Conservation (phyloP, 441 rosid species). For the Pelargonium myrrhifolium region DNA sequence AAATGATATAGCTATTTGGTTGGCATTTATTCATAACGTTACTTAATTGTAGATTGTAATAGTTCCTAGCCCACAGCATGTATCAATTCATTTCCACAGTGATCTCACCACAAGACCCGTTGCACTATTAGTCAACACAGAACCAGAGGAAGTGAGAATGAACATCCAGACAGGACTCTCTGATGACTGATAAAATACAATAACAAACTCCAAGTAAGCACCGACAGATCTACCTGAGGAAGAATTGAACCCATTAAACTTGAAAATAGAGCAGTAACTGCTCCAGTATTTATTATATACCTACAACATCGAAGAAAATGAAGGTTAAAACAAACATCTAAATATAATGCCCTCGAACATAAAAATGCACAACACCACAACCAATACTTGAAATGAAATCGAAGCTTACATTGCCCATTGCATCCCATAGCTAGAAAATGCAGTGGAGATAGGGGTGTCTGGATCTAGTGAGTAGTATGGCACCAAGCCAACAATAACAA, state of each 20-base stretch:
- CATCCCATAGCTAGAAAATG: constrained; percentile 81
- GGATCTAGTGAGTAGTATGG: constrained; percentile 92
- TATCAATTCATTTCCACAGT: too few species aligned
- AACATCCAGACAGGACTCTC: too few species aligned
- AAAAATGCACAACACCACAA: background rate
- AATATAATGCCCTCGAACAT: background rate
- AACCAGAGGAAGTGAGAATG: too few species aligned
- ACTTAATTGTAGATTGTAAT: too few species aligned
- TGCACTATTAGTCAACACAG: too few species aligned
- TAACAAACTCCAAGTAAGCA: background rate
- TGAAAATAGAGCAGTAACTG: constrained; percentile 88
- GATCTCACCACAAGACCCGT: too few species aligned
- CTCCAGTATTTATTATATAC: constrained; percentile 74
- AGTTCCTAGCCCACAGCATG: too few species aligned
- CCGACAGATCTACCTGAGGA: constrained; percentile 66
- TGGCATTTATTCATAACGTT: too few species aligned
- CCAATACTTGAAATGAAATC: constrained; percentile 3
- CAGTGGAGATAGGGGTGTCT: constrained; percentile 94
- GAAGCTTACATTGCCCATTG: constrained; percentile 89
- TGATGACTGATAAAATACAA: too few species aligned
- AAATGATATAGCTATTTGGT: too few species aligned
- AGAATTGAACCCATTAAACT: constrained; percentile 87
- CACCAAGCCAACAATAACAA: constrained; percentile 83
- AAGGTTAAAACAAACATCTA: constrained; percentile 8
- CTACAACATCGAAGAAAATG: constrained; percentile 35